Conservation (phyloP, 1,284 basidiomycete species). For the Trametes hirsuta region DNA sequence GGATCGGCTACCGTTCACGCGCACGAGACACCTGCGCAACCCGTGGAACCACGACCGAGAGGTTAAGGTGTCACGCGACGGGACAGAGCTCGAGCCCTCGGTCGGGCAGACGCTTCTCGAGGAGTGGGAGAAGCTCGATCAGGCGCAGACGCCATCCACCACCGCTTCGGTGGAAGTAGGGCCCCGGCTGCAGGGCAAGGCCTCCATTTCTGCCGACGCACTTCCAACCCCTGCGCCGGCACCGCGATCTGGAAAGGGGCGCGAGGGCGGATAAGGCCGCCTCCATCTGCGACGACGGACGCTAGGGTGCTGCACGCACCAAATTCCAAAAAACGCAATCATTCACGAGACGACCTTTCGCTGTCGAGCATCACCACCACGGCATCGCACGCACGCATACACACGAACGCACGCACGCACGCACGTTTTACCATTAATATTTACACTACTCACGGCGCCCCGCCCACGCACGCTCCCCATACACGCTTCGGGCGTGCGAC, state of each 20-base stretch:
- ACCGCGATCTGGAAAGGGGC: neutral
- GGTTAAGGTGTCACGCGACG: slow-evolving; percentile 91
- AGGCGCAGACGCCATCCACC: slow-evolving; percentile 15
- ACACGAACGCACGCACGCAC: slow-evolving; percentile 29
- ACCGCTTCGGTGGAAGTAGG: slow-evolving; percentile 14
- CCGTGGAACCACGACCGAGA: slow-evolving; percentile 93
- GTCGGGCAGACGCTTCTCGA: slow-evolving; percentile 75
- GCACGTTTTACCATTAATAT: slow-evolving; percentile 21
- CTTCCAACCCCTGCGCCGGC: slow-evolving; percentile 5
- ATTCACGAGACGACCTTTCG: slow-evolving; percentile 23
- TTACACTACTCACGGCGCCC: slow-evolving; percentile 26
- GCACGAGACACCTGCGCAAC: slow-evolving; percentile 82
- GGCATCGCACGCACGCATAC: slow-evolving; percentile 30
- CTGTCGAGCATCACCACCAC: slow-evolving; percentile 10
- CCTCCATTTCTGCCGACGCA: slow-evolving; percentile 17
- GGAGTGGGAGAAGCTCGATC: slow-evolving; percentile 64
- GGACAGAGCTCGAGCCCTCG: slow-evolving; percentile 88
- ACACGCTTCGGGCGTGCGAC: slow-evolving; percentile 20
- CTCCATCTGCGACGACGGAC: neutral
- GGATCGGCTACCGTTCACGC: slow-evolving; percentile 75
- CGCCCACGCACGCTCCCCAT: slow-evolving; percentile 20
- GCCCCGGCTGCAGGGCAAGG: slow-evolving; percentile 20
- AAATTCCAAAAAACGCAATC: slow-evolving; percentile 15
- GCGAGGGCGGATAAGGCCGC: slow-evolving; percentile 16
- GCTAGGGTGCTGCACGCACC: neutral